Base-by-base conservation (phyloP, 2,329 filamentous ascomycete genomes). In the Beauveria bassiana region DNA sequence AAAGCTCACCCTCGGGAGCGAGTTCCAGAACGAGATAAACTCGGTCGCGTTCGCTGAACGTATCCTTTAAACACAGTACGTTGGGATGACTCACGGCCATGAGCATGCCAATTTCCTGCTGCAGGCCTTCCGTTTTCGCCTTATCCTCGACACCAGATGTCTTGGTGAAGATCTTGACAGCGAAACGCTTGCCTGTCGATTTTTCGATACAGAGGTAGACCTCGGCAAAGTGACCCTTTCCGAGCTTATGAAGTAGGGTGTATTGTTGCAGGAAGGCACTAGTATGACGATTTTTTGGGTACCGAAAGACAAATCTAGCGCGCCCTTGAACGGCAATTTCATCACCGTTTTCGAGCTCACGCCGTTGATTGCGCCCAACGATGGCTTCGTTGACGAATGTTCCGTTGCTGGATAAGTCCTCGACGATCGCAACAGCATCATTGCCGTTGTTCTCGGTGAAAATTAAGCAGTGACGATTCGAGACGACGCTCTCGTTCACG, bases 31-130 rank as follows among this genome's bases (percentile, higher is more conserved):
- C 88, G 47, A 99, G 79, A 72, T 96, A 98, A 22, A 97, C 91
- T 1, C 90, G 91, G 67, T 95, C 91, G 54, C 83, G 83, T 73
- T 99, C 95, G 69, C 96, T 90, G 72, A 96, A 99, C 0, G 92
- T 96, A 66, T 96, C 93, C 73, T 96, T 97, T 61, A 99, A 79
- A 71, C 93, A 97, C 16, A 99, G 80, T 59, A 99, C 83, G 66
- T 96, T 95, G 4, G 92, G 90, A 73, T 99, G 95, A 71, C 90
- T 96, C 64, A 99, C 91, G n/a, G 92, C 86, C 92, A 96, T 98
- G 64, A 99, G 78, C 18, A 99, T 91, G 24, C 91, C 93, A 71
- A 99, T 96, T 73, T 99, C 96, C 73, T 98, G 93, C 71, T 97
- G 91, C 51, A 98, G 76, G 2, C 91, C 88, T 63, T 96, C 91